These are phyloP conservation scores for Microcos paniculata DNA, from an alignment of 345 rosid species.

Conservation along the genomic window DNA sequence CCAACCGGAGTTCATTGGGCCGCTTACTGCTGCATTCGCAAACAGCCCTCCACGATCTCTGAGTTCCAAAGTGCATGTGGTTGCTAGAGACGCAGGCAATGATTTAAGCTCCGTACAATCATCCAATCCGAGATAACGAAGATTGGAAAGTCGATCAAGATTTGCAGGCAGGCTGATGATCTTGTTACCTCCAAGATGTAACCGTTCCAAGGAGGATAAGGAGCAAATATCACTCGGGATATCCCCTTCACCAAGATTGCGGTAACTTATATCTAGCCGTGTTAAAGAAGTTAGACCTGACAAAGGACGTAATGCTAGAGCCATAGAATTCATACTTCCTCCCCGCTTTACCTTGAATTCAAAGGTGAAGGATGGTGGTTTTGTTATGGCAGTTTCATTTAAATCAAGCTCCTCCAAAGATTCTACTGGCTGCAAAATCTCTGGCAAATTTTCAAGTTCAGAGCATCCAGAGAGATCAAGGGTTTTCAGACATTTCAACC, in stretches of 20 bases:
- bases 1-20: fast-evolving
- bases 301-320: slow-evolving; percentile 17
- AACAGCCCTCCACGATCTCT: no score
- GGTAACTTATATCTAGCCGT: slow-evolving; percentile 24
- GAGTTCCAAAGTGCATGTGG: no score
- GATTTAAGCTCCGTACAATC: slow-evolving; percentile 34
- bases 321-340: background rate
- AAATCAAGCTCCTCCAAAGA: background rate
- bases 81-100: slow-evolving; percentile 33
- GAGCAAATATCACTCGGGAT: slow-evolving; percentile 26
- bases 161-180: slow-evolving; percentile 29
- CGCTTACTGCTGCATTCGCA: background rate
- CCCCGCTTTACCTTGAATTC: slow-evolving; percentile 4
- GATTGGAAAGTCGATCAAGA: slow-evolving; percentile 25
- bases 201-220: slow-evolving; percentile 20
- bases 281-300: slow-evolving; percentile 27
- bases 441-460: background rate
- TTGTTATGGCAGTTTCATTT: slow-evolving; percentile 22
- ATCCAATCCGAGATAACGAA: slow-evolving; percentile 13
- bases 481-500: slow-evolving; percentile 18
- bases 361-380: background rate
- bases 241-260: slow-evolving; percentile 20
- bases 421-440: background rate
- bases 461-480: slow-evolving; percentile 6
- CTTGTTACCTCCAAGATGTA: slow-evolving; percentile 29